A percentile compares a stretch with the other conserved stretches of the same genome.
phyloP scores from a whole-genome alignment of 1,139 yeast species.

The Suhomyces kunorum region DNA sequence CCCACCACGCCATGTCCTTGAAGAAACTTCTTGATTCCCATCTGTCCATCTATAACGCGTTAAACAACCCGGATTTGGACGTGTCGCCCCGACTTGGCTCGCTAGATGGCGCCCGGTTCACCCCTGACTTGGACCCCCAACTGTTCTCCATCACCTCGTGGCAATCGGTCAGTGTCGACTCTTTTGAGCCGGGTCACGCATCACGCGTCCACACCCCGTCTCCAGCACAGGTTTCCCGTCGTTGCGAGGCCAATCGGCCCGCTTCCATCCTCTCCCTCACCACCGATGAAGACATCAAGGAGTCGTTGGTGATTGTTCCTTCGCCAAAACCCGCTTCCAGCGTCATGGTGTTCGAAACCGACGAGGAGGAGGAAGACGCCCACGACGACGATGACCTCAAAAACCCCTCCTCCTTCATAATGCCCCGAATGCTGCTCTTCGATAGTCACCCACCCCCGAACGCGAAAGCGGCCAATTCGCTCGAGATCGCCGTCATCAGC shows the following conservation, averaged over 20 bases:
- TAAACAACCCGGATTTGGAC: conserved; percentile 47
- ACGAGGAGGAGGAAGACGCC: conserved; percentile 45
- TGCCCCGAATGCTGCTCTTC: conserved; percentile 36
- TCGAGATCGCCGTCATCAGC: conserved; percentile 25
- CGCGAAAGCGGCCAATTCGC: conserved; percentile 14
- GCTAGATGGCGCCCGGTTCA: conserved; percentile 8
- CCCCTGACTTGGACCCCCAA: conserved; percentile 19
- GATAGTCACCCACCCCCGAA: conserved; percentile 1
- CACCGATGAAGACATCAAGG: conserved; percentile 30
- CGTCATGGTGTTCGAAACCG: conserved; percentile 46
- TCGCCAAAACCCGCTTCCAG: conserved; percentile 15
- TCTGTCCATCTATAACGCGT: conserved; percentile 41
- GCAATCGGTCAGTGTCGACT: conserved; percentile 22
- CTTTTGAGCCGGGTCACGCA: conserved; percentile 2
- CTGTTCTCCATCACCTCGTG: conserved; percentile 21
- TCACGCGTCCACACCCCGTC: conserved; percentile 1
- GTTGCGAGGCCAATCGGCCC: conserved; percentile 12
- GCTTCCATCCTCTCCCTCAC: conserved; percentile 29
- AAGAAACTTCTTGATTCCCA: conserved; percentile 36
- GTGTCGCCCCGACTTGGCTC: conserved; percentile 18
- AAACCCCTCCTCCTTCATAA: conserved; percentile 31
- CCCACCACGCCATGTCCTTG: neutral
- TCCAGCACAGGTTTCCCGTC: neutral
- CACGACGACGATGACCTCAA: conserved; percentile 26
- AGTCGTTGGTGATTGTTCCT: conserved; percentile 20